These are phyloP conservation scores for Backusella sp. DNA, from an alignment of 192 early-diverging fungal genomes.

Conservation along the genomic window DNA sequence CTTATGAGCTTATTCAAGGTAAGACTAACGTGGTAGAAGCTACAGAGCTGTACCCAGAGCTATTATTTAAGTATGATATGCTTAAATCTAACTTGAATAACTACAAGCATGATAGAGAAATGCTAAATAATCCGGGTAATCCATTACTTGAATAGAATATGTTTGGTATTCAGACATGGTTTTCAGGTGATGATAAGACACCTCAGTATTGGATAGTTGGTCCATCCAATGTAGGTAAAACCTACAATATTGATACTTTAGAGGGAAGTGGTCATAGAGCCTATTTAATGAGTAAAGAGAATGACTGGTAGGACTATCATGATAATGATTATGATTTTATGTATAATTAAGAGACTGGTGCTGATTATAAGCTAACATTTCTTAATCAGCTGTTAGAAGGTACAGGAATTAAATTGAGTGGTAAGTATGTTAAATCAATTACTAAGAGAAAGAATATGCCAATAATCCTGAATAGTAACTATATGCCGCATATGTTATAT, in stretches of 20 bases:
- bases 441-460: too few species aligned
- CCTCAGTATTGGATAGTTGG: background rate
- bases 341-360: too few species aligned
- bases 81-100: background rate
- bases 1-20: background rate
- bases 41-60: background rate
- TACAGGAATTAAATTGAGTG: too few species aligned
- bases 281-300: background rate
- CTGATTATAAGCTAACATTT: too few species aligned
- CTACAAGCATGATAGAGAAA: background rate
- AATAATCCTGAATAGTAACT: too few species aligned
- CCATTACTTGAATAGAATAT: background rate
- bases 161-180: background rate
- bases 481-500: too few species aligned
- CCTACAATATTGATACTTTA: background rate
- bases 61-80: background rate
- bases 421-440: too few species aligned
- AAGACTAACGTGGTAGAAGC: background rate
- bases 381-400: too few species aligned
- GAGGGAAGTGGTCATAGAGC: background rate
- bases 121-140: background rate
- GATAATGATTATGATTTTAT: too few species aligned
- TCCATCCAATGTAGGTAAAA: background rate
- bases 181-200: background rate
- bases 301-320: too few species aligned